A percentile compares a stretch with the other conserved stretches of the same genome.
Conservation (phyloP, 345 rosid genomes). For the Capsella bursapastoris region DNA sequence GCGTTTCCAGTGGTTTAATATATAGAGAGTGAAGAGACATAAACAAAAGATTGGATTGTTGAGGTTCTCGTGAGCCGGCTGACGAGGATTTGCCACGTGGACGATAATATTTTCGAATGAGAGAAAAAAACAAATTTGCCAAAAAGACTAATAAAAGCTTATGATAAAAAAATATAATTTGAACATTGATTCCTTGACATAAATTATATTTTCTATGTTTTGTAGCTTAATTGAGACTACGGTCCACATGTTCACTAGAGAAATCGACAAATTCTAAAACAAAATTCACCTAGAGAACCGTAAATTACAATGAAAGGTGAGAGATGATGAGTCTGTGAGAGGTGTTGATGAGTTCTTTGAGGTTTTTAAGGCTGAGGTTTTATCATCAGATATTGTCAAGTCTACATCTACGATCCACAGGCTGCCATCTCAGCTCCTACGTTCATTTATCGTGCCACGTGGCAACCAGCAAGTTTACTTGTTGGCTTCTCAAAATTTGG, state of each 20-base stretch:
- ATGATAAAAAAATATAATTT: neutral
- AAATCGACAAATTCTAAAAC: neutral
- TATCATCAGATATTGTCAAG: slow-evolving; percentile 29
- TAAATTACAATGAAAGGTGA: neutral
- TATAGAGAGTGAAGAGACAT: slow-evolving; percentile 1
- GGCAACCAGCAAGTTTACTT: neutral
- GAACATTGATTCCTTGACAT: no score
- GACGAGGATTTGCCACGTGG: slow-evolving; percentile 43
- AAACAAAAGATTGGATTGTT: slow-evolving; percentile 30
- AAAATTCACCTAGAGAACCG: neutral
- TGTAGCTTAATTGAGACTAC: neutral
- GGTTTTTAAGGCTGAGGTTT: slow-evolving; percentile 38
- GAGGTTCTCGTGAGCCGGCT: slow-evolving; percentile 39
- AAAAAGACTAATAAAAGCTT: neutral
- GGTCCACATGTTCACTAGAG: slow-evolving; percentile 11
- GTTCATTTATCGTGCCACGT: neutral
- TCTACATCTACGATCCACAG: slow-evolving; percentile 25
- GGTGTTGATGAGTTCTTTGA: neutral
- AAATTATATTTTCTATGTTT: neutral
- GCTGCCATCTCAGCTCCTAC: slow-evolving; percentile 9
- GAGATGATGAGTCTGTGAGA: slow-evolving; percentile 11
- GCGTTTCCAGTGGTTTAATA: slow-evolving; percentile 15
- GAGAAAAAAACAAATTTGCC: no score
- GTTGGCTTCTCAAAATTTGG: neutral
- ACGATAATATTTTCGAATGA: slow-evolving; percentile 24